Percentiles rank a stretch among this genome's conserved stretches.
These are phyloP conservation scores for Helicocarpus griseus DNA, from an alignment of 2,329 filamentous ascomycete species.

Conservation along the genomic window DNA sequence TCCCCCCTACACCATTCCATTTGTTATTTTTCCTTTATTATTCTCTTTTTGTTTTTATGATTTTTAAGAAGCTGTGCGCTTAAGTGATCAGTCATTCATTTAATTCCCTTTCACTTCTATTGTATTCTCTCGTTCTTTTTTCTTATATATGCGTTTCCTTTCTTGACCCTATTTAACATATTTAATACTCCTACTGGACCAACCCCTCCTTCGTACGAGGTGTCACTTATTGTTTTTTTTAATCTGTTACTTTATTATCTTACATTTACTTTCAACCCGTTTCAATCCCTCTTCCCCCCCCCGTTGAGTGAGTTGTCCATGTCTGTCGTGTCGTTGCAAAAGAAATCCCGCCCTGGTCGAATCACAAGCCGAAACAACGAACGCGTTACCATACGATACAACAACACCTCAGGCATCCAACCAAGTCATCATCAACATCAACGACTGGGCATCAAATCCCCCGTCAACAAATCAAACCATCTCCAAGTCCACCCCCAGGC, in stretches of 20 bases:
- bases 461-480: not conserved
- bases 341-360: too few relatives aligned
- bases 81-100: constrained; percentile 16
- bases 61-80: constrained; percentile 4
- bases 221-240: not conserved
- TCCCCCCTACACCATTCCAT: too few relatives aligned
- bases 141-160: constrained; percentile 10
- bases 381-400: not conserved
- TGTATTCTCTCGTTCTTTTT: constrained; percentile 7
- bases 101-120: constrained; percentile 10
- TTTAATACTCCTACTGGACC: not conserved
- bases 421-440: not conserved
- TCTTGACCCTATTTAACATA: constrained; percentile 4
- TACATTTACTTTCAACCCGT: not conserved
- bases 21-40: too few relatives aligned
- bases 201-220: not conserved
- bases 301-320: not conserved
- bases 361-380: not conserved
- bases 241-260: not conserved
- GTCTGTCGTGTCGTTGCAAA: not conserved
- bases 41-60: constrained; percentile 6
- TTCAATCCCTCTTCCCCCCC: not conserved
- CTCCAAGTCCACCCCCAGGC: not conserved
- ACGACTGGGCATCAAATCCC: not conserved
- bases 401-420: too few relatives aligned